A percentile compares a stretch with the other conserved stretches of the same genome.
phyloP scores from a whole-genome alignment of 345 rosid genomes.

The Moringa oleifera region DNA sequence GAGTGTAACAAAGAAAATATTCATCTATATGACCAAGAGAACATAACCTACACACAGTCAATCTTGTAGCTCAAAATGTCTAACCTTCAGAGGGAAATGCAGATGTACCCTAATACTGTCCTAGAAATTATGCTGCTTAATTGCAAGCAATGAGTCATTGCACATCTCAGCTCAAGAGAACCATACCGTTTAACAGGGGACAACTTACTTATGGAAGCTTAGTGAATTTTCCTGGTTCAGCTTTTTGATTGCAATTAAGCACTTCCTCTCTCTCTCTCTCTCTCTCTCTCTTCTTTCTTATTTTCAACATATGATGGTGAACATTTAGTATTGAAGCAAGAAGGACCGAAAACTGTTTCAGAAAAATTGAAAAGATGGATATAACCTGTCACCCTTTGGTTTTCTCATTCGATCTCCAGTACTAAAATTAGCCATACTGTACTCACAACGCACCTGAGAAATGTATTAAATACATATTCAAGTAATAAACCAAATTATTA shows the following conservation, averaged over 20 bases:
- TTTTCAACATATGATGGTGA: not conserved
- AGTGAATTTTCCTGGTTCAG: not conserved
- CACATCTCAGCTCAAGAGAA: too few species aligned
- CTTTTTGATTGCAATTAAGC: not conserved
- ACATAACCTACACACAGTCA: not conserved
- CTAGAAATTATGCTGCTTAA: too few species aligned
- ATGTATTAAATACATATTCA: not conserved
- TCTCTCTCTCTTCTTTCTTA: too few species aligned
- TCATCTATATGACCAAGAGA: not conserved
- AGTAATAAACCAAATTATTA: not conserved
- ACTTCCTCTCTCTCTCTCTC: not conserved
- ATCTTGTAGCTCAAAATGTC: too few species aligned
- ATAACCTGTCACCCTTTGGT: conserved; percentile 80
- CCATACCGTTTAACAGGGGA: too few species aligned
- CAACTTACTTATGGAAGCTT: too few species aligned
- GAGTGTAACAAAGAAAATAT: conserved; percentile 15
- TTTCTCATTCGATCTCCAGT: conserved; percentile 86
- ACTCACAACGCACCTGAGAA: conserved; percentile 76
- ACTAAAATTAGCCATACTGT: conserved; percentile 94
- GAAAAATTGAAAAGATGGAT: not conserved
- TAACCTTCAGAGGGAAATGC: too few species aligned
- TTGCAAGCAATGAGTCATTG: too few species aligned
- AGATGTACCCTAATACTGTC: too few species aligned
- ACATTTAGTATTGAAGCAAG: not conserved
- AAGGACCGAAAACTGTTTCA: too few species aligned